Conservation (phyloP, 2,329 filamentous ascomycete genomes). For the Ramichloridium luteum region DNA sequence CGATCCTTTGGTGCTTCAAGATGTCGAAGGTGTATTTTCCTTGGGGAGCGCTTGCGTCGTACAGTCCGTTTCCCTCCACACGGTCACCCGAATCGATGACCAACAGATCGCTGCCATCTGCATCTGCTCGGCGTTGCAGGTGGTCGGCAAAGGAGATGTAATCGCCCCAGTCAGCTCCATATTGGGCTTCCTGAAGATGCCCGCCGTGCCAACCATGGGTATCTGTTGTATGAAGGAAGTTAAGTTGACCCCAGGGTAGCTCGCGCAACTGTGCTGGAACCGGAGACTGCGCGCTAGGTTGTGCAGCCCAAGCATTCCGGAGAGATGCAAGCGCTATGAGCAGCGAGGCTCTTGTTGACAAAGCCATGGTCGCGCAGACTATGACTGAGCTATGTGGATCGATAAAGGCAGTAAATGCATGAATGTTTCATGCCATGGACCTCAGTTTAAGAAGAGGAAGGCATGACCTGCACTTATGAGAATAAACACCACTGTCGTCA, state of each 20-base stretch:
- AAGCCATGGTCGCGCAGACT: constrained; percentile 6
- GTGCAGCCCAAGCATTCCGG: constrained; percentile 34
- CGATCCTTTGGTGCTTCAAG: constrained; percentile 67
- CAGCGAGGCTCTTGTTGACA: constrained; percentile 7
- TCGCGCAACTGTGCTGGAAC: constrained; percentile 70
- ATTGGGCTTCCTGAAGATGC: constrained; percentile 84
- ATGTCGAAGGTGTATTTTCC: constrained; percentile 84
- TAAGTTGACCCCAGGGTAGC: constrained; percentile 84
- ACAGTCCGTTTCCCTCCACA: constrained; percentile 87
- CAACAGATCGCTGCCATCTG: constrained; percentile 69
- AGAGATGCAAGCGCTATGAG: constrained; percentile 15
- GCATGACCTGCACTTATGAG: too few relatives aligned
- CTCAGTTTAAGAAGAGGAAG: too few relatives aligned
- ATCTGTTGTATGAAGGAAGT: constrained; percentile 86
- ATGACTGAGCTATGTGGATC: background rate
- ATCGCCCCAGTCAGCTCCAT: constrained; percentile 94
- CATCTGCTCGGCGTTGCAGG: constrained; percentile 66
- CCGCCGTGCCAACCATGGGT: constrained; percentile 93
- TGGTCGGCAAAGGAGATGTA: constrained; percentile 87
- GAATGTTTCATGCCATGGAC: too few relatives aligned
- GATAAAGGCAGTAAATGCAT: background rate
- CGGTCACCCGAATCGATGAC: constrained; percentile 91
- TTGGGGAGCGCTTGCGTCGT: constrained; percentile 78
- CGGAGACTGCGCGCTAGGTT: constrained; percentile 70
- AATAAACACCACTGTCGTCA: too few relatives aligned